Base-by-base conservation (phyloP, 2,329 filamentous ascomycete species). In the Ceratocystis harringtonii region DNA sequence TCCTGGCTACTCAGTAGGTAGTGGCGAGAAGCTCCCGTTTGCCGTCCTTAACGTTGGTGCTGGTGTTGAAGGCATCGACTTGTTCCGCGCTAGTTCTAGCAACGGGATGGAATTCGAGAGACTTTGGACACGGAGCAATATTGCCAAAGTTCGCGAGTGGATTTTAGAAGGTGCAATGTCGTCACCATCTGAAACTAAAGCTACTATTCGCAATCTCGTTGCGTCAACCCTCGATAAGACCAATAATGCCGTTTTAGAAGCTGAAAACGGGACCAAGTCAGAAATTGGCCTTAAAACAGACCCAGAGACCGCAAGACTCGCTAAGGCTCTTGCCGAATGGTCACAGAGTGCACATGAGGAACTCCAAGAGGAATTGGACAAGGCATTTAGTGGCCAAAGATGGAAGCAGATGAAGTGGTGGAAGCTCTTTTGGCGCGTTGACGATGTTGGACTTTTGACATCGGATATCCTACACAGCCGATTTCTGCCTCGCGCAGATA, bases 351-450 rank as follows among this genome's bases (percentile, higher is more conserved):
- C 89, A 0, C 92, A 97, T 72, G 81, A 84, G 0, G 92, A 97
- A 74, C 80, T 97, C 6, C 89, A 90, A 68, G 82, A 87, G 62
- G 83, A 91, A 70, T 82, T 96, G 1, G 87, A 92, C 69, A 76
- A 84, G 57, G 91, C 90, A 0, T 92, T 96, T 70, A 78, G 82
- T 0, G 85, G 88, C n/a, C 80, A 78, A 19, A 80, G 85, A 48
- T 96, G 92, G 92, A 82, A 84, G 30, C 87, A 88, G 68, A 78
- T 96, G 3, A 82, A 85, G 17, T 97, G 92, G 92, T 96, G 90
- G 88, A 95, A 95, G 73, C 81, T 97, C 0, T 91, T 96, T 72
- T 96, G 91, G 91, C 85, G 90, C 22, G 91, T 94, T 28, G 92
- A 97, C 72, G 92, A 96, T 71, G 90, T 96, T 10, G 84, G 85